Evolutionary conservation across 179 eudicot genomes (phyloP).

Genomic region (Silene noctiflora): DNA sequence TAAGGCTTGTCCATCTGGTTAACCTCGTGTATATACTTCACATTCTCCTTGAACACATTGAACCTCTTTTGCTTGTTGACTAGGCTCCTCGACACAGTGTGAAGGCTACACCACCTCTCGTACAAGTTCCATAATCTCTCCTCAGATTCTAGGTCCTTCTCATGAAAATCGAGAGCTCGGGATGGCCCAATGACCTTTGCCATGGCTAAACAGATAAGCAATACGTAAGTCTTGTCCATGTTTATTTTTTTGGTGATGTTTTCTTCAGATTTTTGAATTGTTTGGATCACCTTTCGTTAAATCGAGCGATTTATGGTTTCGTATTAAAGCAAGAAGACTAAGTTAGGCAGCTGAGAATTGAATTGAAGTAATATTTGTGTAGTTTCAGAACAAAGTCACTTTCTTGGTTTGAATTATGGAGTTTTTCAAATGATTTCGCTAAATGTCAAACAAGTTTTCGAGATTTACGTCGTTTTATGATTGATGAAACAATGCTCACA

Average conservation of each 20-base stretch:
- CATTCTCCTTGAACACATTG: slow-evolving; percentile 84
- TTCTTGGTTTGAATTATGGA: slow-evolving; percentile 12
- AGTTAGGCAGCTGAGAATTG: slow-evolving; percentile 7
- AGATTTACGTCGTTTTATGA: not conserved
- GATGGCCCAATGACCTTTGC: slow-evolving; percentile 41
- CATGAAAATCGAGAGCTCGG: slow-evolving; percentile 53
- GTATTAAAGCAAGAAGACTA: slow-evolving; percentile 22
- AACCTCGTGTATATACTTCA: slow-evolving; percentile 44
- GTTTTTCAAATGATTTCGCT: not conserved
- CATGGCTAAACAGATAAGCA: slow-evolving; percentile 45
- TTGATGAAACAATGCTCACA: not conserved
- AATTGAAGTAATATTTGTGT: slow-evolving; percentile 27
- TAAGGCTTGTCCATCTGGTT: slow-evolving; percentile 75
- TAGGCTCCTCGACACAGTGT: slow-evolving; percentile 64
- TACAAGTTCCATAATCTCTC: slow-evolving; percentile 69
- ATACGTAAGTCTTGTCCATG: slow-evolving; percentile 36
- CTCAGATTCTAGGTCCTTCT: slow-evolving; percentile 68
- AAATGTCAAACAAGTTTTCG: too few species aligned
- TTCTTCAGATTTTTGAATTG: not conserved
- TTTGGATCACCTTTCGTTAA: not conserved
- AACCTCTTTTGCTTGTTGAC: slow-evolving; percentile 64
- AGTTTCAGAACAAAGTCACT: slow-evolving; percentile 15
- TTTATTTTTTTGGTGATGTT: not conserved
- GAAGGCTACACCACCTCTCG: slow-evolving; percentile 89
- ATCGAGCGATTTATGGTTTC: slow-evolving; percentile 31